phyloP scores from a whole-genome alignment of 129 eudicot genomes.

The Kitagawia praeruptora region DNA sequence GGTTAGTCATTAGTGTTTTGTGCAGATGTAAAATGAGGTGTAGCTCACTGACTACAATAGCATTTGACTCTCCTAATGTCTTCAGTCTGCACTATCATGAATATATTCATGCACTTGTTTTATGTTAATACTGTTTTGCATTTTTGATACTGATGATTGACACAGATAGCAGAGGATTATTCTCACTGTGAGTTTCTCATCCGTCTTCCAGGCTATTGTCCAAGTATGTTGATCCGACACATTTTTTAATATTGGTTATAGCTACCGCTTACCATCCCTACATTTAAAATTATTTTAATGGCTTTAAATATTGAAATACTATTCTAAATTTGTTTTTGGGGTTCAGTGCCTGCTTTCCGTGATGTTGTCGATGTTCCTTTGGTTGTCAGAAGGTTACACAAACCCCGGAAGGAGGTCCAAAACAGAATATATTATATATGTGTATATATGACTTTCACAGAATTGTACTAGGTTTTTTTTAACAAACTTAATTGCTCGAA shows the following conservation, averaged over 20 bases:
- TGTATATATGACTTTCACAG: neutral
- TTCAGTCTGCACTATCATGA: neutral
- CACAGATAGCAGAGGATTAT: constrained; percentile 97
- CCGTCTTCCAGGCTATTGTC: constrained; percentile 96
- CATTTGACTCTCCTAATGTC: neutral
- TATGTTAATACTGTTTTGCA: neutral
- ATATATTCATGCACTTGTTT: neutral
- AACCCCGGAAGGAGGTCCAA: constrained; percentile 73
- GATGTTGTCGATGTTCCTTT: constrained; percentile 91
- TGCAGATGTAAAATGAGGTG: neutral
- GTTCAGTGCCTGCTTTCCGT: constrained; percentile 97
- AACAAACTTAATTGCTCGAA: neutral
- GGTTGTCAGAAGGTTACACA: constrained; percentile 92
- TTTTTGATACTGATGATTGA: constrained; percentile 7
- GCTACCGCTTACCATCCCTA: neutral
- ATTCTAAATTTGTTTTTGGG: neutral
- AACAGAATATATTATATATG: constrained; percentile 2
- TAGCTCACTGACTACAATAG: neutral
- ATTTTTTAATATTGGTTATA: neutral
- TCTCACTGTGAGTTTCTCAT: constrained; percentile 92
- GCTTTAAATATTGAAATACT: neutral
- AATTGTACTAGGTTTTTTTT: neutral
- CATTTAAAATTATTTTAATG: neutral
- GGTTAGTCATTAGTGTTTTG: neutral
- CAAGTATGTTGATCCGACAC: constrained; percentile 48